These are phyloP conservation scores for Oemleria cerasiformis DNA, from an alignment of 306 rosid species.

Conservation along the genomic window DNA sequence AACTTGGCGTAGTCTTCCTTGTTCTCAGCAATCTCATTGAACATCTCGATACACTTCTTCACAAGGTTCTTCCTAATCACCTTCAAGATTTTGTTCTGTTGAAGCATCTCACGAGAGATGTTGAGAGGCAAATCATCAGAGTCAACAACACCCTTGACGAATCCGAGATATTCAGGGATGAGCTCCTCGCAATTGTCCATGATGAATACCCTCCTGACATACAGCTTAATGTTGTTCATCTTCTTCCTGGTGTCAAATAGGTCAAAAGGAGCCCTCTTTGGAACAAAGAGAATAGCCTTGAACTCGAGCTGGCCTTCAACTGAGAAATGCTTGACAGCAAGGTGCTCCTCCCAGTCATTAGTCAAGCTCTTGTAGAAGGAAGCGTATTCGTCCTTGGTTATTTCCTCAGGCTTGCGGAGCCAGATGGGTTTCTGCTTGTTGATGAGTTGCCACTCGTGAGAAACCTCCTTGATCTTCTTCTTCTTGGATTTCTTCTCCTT, in stretches of 20 bases:
- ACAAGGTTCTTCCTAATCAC: constrained; percentile 67
- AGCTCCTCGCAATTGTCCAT: constrained; percentile 76
- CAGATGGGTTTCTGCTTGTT: constrained; percentile 79
- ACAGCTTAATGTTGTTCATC: constrained; percentile 70
- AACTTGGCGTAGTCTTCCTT: constrained; percentile 62
- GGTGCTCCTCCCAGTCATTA: constrained; percentile 74
- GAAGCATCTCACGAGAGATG: constrained; percentile 69
- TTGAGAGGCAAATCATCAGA: constrained; percentile 75
- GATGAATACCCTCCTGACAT: constrained; percentile 70
- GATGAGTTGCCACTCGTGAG: constrained; percentile 64
- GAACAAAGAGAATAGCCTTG: constrained; percentile 63
- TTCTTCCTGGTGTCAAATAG: constrained; percentile 66
- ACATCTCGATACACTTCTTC: constrained; percentile 78
- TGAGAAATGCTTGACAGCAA: constrained; percentile 69
- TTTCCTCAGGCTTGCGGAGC: constrained; percentile 77
- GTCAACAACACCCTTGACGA: constrained; percentile 71
- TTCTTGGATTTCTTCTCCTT: constrained; percentile 52
- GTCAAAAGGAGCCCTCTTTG: constrained; percentile 72
- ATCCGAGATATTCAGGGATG: constrained; percentile 68
- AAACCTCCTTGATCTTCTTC: constrained; percentile 66
- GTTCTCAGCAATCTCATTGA: constrained; percentile 70
- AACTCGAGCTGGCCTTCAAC: constrained; percentile 76
- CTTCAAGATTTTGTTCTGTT: constrained; percentile 69
- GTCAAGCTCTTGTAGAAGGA: constrained; percentile 72
- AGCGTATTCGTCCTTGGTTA: constrained; percentile 63